Conservation (phyloP, 78 protist genomes). For the Andalucia godoyi region DNA sequence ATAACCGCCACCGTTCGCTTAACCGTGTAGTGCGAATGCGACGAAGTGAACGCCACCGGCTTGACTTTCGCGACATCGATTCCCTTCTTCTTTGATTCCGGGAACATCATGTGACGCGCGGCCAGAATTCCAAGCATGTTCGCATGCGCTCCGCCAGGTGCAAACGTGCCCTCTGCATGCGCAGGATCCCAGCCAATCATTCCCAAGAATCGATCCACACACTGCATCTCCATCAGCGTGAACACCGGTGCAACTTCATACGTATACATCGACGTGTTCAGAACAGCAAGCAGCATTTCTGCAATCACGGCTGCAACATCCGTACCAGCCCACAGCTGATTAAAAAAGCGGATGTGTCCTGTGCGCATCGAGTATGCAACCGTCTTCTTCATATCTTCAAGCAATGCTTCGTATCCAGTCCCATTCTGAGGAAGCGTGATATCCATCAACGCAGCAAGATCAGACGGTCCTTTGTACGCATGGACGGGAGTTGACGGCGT, state of each 20-base stretch:
- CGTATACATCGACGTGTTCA: conserved; percentile 36
- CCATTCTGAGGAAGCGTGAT: too few species aligned
- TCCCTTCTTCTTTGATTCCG: conserved; percentile 5
- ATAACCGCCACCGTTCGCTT: not conserved
- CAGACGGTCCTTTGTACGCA: too few species aligned
- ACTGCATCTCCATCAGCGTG: conserved; percentile 15
- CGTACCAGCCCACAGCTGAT: conserved; percentile 26
- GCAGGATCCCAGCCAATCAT: not conserved
- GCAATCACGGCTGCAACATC: conserved; percentile 16
- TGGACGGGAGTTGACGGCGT: too few species aligned
- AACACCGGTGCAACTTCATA: conserved; percentile 43
- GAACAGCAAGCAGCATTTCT: conserved; percentile 21
- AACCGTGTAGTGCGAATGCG: conserved; percentile 25
- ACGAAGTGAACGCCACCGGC: conserved; percentile 19
- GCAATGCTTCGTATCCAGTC: not conserved
- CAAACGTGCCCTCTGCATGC: conserved; percentile 14
- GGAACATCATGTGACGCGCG: conserved; percentile 10
- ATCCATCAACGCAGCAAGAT: too few species aligned
- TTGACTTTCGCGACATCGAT: not conserved
- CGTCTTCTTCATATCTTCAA: not conserved
- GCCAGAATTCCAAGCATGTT: conserved; percentile 15
- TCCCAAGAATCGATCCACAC: not conserved
- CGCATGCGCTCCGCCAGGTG: conserved; percentile 16
- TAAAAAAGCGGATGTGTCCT: conserved; percentile 16
- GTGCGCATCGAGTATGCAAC: conserved; percentile 20